phyloP scores from a whole-genome alignment of 495 filamentous ascomycete genomes.

The Terfezia claveryi region DNA sequence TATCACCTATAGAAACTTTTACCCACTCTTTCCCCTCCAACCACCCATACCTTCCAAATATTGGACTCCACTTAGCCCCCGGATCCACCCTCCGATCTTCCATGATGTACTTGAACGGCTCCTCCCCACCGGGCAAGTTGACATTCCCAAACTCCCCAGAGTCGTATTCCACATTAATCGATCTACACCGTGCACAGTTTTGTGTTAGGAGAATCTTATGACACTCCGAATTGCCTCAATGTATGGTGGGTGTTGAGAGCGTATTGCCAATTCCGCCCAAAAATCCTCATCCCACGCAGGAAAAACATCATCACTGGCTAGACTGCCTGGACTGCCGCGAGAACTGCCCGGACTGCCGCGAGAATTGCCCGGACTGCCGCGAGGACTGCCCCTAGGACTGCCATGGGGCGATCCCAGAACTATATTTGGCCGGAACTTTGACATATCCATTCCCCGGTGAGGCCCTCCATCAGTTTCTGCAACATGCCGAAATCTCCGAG shows the following conservation, averaged over 20 bases:
- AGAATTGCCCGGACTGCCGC: too few relatives aligned
- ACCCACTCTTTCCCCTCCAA: background rate
- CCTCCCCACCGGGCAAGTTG: background rate
- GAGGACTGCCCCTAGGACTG: too few relatives aligned
- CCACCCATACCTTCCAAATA: slow-evolving; percentile 14
- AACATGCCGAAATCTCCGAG: slow-evolving; percentile 20
- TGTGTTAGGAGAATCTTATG: slow-evolving; percentile 38
- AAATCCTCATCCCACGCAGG: slow-evolving; percentile 63
- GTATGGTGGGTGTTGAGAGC: background rate
- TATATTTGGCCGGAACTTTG: slow-evolving; percentile 72
- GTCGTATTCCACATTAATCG: slow-evolving; percentile 62
- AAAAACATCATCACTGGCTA: slow-evolving; percentile 14
- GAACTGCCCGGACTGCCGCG: too few relatives aligned
- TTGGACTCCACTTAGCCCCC: slow-evolving; percentile 10
- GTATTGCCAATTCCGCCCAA: slow-evolving; percentile 45
- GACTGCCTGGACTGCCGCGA: too few relatives aligned
- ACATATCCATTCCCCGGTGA: slow-evolving; percentile 42
- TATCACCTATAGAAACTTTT: slow-evolving; percentile 8
- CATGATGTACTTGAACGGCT: slow-evolving; percentile 26
- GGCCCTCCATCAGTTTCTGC: background rate
- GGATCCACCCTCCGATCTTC: slow-evolving; percentile 20
- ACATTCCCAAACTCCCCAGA: slow-evolving; percentile 28
- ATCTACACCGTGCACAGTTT: slow-evolving; percentile 62
- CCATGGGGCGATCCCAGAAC: slow-evolving; percentile 34
- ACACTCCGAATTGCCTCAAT: slow-evolving; percentile 1